phyloP scores from a whole-genome alignment of 495 filamentous ascomycete genomes.

The Xylaria curta region DNA sequence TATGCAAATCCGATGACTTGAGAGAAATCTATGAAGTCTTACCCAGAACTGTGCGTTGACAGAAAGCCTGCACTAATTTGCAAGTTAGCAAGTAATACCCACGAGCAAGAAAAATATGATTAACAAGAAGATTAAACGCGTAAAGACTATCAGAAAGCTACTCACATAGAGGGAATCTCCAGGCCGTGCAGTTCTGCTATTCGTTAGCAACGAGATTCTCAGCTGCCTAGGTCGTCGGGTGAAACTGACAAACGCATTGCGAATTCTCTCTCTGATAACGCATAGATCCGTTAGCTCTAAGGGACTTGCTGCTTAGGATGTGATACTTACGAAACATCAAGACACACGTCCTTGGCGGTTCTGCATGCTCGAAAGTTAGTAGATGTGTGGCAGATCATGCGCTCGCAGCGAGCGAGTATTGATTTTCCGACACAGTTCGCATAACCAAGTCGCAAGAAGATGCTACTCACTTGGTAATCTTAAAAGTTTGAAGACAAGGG shows the following conservation, averaged over 20 bases:
- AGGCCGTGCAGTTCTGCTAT: conserved; percentile 62
- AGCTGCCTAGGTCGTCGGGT: not conserved
- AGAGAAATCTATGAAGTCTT: not conserved
- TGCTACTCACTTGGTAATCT: conserved; percentile 59
- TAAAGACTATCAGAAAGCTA: not conserved
- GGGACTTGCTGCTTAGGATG: not conserved
- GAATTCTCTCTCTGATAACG: conserved; percentile 43
- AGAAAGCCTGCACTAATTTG: conserved; percentile 66
- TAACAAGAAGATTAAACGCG: not conserved
- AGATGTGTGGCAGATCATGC: not conserved
- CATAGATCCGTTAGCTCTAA: not conserved
- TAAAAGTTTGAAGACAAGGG: conserved; percentile 90
- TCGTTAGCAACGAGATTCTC: conserved; percentile 1
- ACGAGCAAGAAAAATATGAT: not conserved
- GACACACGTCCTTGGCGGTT: conserved; percentile 75
- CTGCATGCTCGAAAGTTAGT: conserved; percentile 6
- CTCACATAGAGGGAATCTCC: conserved; percentile 76
- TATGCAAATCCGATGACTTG: not conserved
- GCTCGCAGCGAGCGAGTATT: not conserved
- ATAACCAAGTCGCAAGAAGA: not conserved
- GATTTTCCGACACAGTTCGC: not conserved
- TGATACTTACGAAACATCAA: conserved; percentile 76
- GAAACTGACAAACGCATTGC: conserved; percentile 39
- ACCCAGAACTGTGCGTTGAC: conserved; percentile 95
- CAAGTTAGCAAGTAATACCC: conserved; percentile 4